phyloP scores from a whole-genome alignment of 1,284 basidiomycete genomes.

The Cutaneotrichosporon sp. region DNA sequence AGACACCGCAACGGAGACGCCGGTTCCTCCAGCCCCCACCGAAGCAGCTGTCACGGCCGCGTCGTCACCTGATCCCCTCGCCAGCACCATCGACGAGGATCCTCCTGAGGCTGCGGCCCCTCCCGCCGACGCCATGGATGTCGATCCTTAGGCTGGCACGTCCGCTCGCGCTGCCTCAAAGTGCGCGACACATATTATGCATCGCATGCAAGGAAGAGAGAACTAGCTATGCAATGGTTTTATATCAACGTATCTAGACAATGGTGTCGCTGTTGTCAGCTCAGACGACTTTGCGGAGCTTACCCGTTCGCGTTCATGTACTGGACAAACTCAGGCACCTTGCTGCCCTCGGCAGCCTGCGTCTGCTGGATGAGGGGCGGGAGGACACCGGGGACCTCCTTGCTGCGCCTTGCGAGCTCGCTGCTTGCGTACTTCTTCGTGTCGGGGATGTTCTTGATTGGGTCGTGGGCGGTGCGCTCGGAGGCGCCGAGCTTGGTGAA shows the following conservation, averaged over 20 bases:
- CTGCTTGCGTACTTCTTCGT: conserved; percentile 51
- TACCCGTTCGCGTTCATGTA: conserved; percentile 48
- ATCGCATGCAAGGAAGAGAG: conserved; percentile 11
- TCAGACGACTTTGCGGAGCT: not conserved
- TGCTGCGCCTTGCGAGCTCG: conserved; percentile 44
- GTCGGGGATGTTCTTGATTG: conserved; percentile 53
- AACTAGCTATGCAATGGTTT: conserved; percentile 9
- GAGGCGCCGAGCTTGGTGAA: conserved; percentile 90
- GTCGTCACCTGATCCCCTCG: not conserved
- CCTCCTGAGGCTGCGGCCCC: not conserved
- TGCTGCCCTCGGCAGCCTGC: conserved; percentile 32
- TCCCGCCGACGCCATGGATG: conserved; percentile 14
- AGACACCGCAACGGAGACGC: not conserved
- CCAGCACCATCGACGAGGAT: not conserved
- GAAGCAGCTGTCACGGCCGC: not conserved
- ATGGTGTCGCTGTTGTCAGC: conserved; percentile 12
- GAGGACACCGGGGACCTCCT: conserved; percentile 51
- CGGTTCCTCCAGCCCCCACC: not conserved
- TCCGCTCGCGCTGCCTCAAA: not conserved
- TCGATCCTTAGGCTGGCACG: conserved; percentile 3
- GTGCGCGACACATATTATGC: conserved; percentile 9
- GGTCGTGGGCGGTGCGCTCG: conserved; percentile 53
- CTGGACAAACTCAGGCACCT: conserved; percentile 40
- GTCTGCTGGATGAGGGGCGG: conserved; percentile 45
- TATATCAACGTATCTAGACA: conserved; percentile 10